Percentiles rank a stretch among this genome's conserved stretches.
Evolutionary conservation across 2,329 filamentous ascomycete genomes (phyloP).

Genomic region (Fusarium sublunatum): DNA sequence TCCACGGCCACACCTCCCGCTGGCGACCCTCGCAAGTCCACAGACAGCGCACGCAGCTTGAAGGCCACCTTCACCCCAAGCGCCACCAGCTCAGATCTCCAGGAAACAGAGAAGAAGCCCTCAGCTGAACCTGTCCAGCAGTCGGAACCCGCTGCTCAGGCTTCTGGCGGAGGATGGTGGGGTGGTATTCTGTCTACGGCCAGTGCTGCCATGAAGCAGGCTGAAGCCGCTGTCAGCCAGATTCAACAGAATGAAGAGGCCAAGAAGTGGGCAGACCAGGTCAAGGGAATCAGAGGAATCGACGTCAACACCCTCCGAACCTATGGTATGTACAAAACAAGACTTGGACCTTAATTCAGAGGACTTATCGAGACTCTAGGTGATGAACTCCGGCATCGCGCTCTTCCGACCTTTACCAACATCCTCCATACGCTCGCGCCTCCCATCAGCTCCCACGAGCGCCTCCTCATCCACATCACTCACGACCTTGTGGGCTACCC

Average conservation of each 20-base stretch:
- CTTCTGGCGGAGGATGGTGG: constrained; percentile 82
- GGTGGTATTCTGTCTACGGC: constrained; percentile 86
- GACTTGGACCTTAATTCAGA: not conserved
- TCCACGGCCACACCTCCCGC: constrained; percentile 63
- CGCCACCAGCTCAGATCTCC: constrained; percentile 70
- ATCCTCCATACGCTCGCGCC: constrained; percentile 95
- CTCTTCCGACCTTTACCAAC: constrained; percentile 93
- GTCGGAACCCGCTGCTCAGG: constrained; percentile 44
- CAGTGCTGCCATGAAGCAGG: constrained; percentile 88
- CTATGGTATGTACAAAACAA: constrained; percentile 48
- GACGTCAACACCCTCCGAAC: constrained; percentile 81
- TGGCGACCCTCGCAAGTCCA: constrained; percentile 79
- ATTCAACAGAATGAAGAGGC: constrained; percentile 97
- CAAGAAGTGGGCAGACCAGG: constrained; percentile 94
- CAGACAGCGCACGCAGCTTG: constrained; percentile 78
- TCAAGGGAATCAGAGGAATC: constrained; percentile 69
- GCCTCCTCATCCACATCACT: constrained; percentile 95
- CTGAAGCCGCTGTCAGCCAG: constrained; percentile 91
- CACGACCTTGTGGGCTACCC: constrained; percentile 96
- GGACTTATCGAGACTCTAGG: constrained; percentile 62
- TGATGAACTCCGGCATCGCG: constrained; percentile 85
- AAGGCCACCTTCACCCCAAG: constrained; percentile 78
- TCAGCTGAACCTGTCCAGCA: constrained; percentile 57
- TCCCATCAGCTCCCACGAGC: constrained; percentile 95
- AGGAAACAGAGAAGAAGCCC: constrained; percentile 66